phyloP scores from a whole-genome alignment of 2,329 filamentous ascomycete species.

The Alternaria novae-zelandiae region DNA sequence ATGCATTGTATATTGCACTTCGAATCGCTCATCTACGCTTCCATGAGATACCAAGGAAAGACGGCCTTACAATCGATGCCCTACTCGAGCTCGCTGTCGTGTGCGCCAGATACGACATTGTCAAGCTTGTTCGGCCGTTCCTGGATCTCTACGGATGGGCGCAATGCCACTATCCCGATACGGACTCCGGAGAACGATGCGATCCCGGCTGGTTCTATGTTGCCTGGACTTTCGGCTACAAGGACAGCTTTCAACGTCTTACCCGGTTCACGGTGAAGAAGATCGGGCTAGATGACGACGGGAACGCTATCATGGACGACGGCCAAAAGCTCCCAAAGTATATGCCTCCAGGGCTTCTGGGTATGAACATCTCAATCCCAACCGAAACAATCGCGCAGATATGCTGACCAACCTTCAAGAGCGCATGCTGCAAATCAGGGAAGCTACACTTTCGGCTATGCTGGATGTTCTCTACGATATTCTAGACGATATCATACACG shows the following conservation, averaged over 20 bases:
- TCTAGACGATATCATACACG: slow-evolving; percentile 10
- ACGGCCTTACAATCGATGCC: slow-evolving; percentile 18
- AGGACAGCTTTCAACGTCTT: slow-evolving; percentile 15
- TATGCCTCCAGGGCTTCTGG: slow-evolving; percentile 13
- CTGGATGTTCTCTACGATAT: slow-evolving; percentile 4
- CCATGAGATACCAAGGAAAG: slow-evolving; percentile 8
- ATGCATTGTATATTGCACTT: slow-evolving; percentile 8
- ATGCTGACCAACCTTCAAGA: slow-evolving; percentile 2
- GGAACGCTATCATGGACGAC: not conserved
- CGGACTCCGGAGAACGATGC: not conserved
- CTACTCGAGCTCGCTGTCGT: slow-evolving; percentile 35
- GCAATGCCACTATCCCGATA: slow-evolving; percentile 8
- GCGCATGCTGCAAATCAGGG: slow-evolving; percentile 8
- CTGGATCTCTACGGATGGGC: slow-evolving; percentile 20
- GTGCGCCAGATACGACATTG: slow-evolving; percentile 40
- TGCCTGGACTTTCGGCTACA: slow-evolving; percentile 25
- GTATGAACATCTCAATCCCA: not conserved
- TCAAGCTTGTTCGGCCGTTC: slow-evolving; percentile 31
- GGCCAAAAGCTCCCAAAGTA: slow-evolving; percentile 5
- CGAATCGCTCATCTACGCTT: slow-evolving; percentile 13
- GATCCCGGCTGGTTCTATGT: slow-evolving; percentile 19
- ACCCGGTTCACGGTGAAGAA: slow-evolving; percentile 8
- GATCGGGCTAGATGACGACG: slow-evolving; percentile 4
- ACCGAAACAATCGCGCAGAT: no score
- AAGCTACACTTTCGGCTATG: slow-evolving; percentile 6